Base-by-base conservation (phyloP, 2,329 filamentous ascomycete species). In the Colletotrichum sp. region DNA sequence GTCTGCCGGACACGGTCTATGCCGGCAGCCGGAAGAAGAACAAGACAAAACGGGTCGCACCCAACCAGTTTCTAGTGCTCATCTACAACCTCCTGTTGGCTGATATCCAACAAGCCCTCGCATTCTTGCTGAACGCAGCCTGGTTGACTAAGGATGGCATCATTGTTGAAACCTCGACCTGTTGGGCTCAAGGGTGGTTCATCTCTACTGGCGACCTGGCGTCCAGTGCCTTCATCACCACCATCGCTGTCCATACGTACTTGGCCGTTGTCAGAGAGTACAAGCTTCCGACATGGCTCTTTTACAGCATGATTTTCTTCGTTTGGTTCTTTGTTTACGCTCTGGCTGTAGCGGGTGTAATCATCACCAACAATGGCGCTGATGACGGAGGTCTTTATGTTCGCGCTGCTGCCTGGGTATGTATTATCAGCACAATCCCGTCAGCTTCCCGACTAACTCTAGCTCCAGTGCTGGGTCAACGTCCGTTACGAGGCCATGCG, bases 361-460 rank as follows among this genome's bases (percentile, higher is more conserved):
- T 75, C 26, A 36, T 59, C 34, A 77, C 75, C 21, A 57, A 71
- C 32, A 77, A 77, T 6, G 75, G 75, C 6, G 75, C 60, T 7
- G 52, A 60, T 9, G 13, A 36, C 9, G 75, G 75, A n/a, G 75
- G 75, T 5, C 39, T 90, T 66, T 92, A 90, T 72, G 89, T 90
- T 18, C 85, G 90, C 55, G 90, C 90, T 21, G 87, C 88, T 18
- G 87, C 90, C 21, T 93, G 91, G 86, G 86, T 87, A 82, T 67
- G 83, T 8, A n/a, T 63, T 4, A 63, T 0, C 28, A 15, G 0
- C 5, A 12, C 7, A 12, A 9, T 1, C 18, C 24, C 87, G 90
- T 0, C 91, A 93, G 93, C 77, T 82, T 92, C 26, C 94, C 89
- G 88, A 92, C 93, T 75, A 93, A 88, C 64, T 78, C 86, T 13